Base-by-base conservation (phyloP, 257 asterid genomes). In the Rubia yunnanensis region DNA sequence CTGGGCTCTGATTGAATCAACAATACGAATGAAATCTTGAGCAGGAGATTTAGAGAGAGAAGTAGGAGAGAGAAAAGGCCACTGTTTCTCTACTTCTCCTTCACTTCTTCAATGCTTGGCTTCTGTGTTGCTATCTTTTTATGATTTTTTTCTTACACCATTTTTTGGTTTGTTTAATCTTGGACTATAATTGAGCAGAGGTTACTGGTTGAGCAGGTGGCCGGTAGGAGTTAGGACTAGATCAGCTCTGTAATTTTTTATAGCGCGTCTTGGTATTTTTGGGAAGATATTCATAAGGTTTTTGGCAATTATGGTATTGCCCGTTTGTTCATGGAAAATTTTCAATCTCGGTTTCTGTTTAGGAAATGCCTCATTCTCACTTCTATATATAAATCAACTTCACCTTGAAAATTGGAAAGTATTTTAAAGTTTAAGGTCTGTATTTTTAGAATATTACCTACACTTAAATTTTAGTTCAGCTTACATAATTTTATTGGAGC, bases 121-220 rank as follows among this genome's bases (percentile, higher is more conserved):
- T 6, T 32, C 6, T 32, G 36, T 44, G 52, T n/a, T 44, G 52
- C n/a, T 44, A 44, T 44, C 52, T 44, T 44, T 70, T 77, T 70
- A 77, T 72, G 77, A 50, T 60, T 72, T 68, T 60, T 70, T 71
- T 52, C 39, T 24, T 20, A n/a, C 10, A 15, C 31, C 20, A 50
- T 22, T n/a, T n/a, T n/a, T 77, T 68, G 20, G 10, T 28, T 54
- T 36, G 57, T 73, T 65, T 72, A 57, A 13, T 36, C 44, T 27
- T 63, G 22, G 32, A 26, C 22, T 48, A 30, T 38, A 15, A 44
- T 69, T 70, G 56, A 4, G 15, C 72, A 65, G 53, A 72, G 64
- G 30, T 64, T 53, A 76, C 88, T 63, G 62, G 82, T 70, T 73
- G 58, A 62, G 50, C 66, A 84, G 77, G 84, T 80, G 36, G 76